Conservation (phyloP, 2,329 filamentous ascomycete genomes). For the Rachicladosporium sp. region DNA sequence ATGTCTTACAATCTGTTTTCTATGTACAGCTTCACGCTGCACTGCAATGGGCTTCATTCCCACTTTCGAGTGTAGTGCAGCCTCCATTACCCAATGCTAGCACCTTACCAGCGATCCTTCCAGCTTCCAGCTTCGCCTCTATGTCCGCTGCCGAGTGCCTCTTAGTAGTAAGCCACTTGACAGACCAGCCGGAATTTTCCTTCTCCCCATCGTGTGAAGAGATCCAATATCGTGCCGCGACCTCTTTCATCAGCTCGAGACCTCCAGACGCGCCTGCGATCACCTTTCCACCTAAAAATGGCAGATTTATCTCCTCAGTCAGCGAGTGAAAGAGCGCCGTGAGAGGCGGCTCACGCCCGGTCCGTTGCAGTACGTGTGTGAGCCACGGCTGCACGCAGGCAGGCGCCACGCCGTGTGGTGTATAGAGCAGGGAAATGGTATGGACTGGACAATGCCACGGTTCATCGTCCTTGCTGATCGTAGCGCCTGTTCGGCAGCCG, state of each 20-base stretch:
- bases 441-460: background rate
- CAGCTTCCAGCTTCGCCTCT: constrained; percentile 21
- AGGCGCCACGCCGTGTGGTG: constrained; percentile 50
- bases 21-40: too few species aligned
- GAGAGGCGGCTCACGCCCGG: constrained; percentile 44
- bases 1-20: too few species aligned
- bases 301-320: constrained; percentile 46
- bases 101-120: constrained; percentile 8
- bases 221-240: constrained; percentile 48
- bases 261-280: constrained; percentile 46
- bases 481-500: background rate
- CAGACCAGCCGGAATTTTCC: constrained; percentile 40
- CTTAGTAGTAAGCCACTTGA: constrained; percentile 37
- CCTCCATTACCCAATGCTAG: constrained; percentile 2
- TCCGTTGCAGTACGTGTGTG: constrained; percentile 25
- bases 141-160: constrained; percentile 37
- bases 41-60: too few species aligned
- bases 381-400: constrained; percentile 43
- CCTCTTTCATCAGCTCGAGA: constrained; percentile 41
- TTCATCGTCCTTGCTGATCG: constrained; percentile 2
- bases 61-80: too few species aligned
- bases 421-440: constrained; percentile 51
- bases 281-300: constrained; percentile 50
- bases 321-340: constrained; percentile 55
- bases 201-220: constrained; percentile 51